phyloP scores from a whole-genome alignment of 169 alveolate species.

The Cyclospora cayetanensis region DNA sequence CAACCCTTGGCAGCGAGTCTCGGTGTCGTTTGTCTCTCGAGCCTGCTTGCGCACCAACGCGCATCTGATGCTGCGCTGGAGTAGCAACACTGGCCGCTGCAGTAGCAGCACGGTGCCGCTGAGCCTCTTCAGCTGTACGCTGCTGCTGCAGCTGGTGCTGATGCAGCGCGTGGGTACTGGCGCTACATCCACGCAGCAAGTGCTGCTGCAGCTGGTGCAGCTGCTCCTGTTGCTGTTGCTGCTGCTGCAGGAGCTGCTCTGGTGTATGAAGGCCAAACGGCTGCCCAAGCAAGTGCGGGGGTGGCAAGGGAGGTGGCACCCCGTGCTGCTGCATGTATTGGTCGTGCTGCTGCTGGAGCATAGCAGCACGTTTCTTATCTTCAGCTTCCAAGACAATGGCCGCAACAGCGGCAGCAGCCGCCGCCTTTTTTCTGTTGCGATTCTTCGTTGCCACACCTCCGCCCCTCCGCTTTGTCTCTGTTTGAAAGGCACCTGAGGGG shows the following conservation, averaged over 20 bases:
- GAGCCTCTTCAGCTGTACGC: slow-evolving; percentile 14
- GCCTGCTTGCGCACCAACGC: neutral
- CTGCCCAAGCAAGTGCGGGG: too few species aligned
- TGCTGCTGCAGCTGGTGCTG: slow-evolving; percentile 57
- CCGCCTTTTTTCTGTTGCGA: slow-evolving; percentile 20
- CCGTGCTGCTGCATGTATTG: slow-evolving; percentile 42
- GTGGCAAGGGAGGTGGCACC: neutral
- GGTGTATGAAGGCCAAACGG: too few species aligned
- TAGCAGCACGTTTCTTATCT: slow-evolving; percentile 17
- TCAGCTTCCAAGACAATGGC: slow-evolving; percentile 24
- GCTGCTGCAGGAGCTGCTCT: slow-evolving; percentile 53
- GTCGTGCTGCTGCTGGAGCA: slow-evolving; percentile 37
- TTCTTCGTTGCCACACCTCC: slow-evolving; percentile 4
- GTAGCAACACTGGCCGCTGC: slow-evolving; percentile 8
- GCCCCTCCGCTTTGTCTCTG: neutral
- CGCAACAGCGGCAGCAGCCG: slow-evolving; percentile 55
- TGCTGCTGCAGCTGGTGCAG: slow-evolving; percentile 37
- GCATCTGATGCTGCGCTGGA: neutral
- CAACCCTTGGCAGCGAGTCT: neutral
- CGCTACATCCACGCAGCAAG: slow-evolving; percentile 22
- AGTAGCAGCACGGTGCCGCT: slow-evolving; percentile 35
- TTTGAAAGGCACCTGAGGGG: too few species aligned
- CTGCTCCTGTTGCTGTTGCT: slow-evolving; percentile 56
- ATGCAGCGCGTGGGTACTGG: slow-evolving; percentile 27
- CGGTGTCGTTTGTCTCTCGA: neutral